These are phyloP conservation scores for Aspergillus sp. DNA, from an alignment of 2,329 filamentous ascomycete genomes.

Conservation along the genomic window DNA sequence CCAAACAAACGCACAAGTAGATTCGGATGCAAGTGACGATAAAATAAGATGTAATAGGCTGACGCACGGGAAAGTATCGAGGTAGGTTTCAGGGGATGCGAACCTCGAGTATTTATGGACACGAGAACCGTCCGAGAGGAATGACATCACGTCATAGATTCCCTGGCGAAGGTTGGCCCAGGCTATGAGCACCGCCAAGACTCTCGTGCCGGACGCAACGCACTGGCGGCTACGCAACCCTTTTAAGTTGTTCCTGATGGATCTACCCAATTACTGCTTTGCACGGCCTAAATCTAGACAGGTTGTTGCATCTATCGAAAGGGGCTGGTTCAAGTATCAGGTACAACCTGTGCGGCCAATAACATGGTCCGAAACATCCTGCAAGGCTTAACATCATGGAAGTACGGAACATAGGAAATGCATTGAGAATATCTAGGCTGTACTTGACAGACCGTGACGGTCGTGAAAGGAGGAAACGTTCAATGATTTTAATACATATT, in stretches of 20 bases:
- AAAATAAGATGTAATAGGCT: not conserved
- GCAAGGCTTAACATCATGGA: not conserved
- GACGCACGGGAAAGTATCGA: not conserved
- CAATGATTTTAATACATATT: conserved; percentile 42
- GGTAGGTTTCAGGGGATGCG: conserved; percentile 5
- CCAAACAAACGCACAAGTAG: not conserved
- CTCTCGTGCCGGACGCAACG: not conserved
- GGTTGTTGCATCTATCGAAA: not conserved
- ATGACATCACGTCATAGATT: conserved; percentile 39
- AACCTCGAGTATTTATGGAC: conserved; percentile 26
- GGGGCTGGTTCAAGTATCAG: not conserved
- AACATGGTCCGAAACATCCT: not conserved
- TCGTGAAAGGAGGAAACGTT: conserved; percentile 24
- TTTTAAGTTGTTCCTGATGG: not conserved
- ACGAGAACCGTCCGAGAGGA: conserved; percentile 15
- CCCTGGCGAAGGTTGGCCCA: conserved; percentile 18
- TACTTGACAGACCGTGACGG: conserved; percentile 30
- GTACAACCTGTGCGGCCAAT: not conserved
- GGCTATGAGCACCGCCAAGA: conserved; percentile 18
- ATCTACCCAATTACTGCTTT: not conserved
- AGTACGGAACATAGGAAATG: conserved; percentile 25
- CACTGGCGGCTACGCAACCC: not conserved
- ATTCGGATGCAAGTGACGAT: not conserved
- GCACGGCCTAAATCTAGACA: not conserved
- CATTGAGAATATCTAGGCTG: conserved; percentile 33